Conservation (phyloP, 2,329 filamentous ascomycete genomes). For the Ceratocystis alfenasii region DNA sequence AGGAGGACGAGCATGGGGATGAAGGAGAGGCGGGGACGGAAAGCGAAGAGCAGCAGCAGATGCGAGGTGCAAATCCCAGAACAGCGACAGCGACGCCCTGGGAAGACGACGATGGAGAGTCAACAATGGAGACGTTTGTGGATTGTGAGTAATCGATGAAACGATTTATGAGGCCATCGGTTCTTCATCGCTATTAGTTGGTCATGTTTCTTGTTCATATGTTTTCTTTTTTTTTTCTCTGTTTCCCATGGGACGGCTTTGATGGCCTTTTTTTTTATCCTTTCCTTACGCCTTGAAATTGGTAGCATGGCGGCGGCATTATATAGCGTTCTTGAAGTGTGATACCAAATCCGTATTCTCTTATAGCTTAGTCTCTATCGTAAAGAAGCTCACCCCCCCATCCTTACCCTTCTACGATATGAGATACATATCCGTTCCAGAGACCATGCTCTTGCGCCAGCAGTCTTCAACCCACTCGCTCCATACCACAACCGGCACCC, state of each 20-base stretch:
- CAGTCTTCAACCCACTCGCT: constrained; percentile 64
- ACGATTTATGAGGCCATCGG: constrained; percentile 43
- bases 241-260: constrained; percentile 4
- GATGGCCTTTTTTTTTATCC: constrained; percentile 1
- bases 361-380: background rate
- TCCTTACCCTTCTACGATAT: constrained; percentile 23
- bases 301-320: background rate
- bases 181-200: constrained; percentile 29
- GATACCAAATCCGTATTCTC: background rate
- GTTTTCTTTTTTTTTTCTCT: background rate
- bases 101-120: constrained; percentile 10
- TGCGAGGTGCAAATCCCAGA: too few species aligned
- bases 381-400: constrained; percentile 11
- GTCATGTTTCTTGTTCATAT: background rate
- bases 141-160: constrained; percentile 17
- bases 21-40: background rate
- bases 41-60: background rate
- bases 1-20: background rate
- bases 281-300: background rate
- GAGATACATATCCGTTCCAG: constrained; percentile 62
- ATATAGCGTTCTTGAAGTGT: background rate
- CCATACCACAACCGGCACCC: constrained; percentile 54
- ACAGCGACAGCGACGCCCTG: background rate
- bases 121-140: constrained; percentile 18
- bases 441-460: constrained; percentile 63